Evolutionary conservation across 306 rosid genomes (phyloP), one percentile per base, ranked within the genome.

Genomic region (Prunus dulcis): DNA sequence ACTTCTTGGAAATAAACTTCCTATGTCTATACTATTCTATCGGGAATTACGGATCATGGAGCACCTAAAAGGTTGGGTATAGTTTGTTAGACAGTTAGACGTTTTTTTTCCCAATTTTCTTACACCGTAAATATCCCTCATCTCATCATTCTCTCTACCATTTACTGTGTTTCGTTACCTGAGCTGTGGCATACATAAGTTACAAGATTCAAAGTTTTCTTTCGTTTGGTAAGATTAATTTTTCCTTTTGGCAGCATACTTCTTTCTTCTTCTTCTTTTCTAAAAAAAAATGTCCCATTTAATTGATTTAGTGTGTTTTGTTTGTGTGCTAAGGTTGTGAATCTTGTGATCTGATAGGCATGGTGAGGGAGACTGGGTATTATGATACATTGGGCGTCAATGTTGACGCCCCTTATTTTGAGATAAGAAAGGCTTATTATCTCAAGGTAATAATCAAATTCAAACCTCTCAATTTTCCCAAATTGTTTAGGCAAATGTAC

Each of bases 371-470:
- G 17, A 88, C 89, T 45, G 38, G 80, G 0, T 91, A 80, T 82
- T 93, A 93, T 73, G 96, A 93, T 77, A 25, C 86, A 81, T 81
- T 93, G 82, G 95, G 90, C 20, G 89, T 93, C 83, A 60, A 60
- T 67, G 84, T 84, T 58, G 90, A 91, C 64, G 91, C 95, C 66
- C 75, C 96, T 82, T 72, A 93, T 28, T 80, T 88, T 34, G 91
- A 93, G 28, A 89, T 93, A 62, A 93, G 91, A 80, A 93, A 88
- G 74, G 98, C 95, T 76, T 93, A 93, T 84, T 93, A 88, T 73
- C 45, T 91, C 52, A 91, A 89, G 95, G 98, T 93, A 77, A 63
- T 93, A 77, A 63, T 1, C 27, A n/a, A 32, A 10, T 25, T 58
- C 15, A 2, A 12, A 17, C 0, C 23, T 3, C 49, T 19, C 45